Base-by-base conservation (phyloP, 768 basidiomycete species). In the Neoboletus brunneissimus region DNA sequence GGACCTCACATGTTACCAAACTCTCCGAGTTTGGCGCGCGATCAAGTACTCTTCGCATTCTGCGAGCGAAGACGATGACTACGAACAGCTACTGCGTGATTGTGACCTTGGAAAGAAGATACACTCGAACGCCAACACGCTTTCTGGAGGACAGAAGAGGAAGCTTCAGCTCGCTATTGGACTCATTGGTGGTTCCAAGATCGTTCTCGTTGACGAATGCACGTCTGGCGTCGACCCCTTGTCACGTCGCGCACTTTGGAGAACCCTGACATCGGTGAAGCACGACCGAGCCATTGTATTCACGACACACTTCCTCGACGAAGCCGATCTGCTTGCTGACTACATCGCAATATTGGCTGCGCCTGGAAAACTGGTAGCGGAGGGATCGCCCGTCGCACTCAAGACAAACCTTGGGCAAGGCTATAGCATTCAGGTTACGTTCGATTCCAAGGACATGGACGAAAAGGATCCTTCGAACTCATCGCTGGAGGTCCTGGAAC, bases 161-260 rank as follows among this genome's bases (percentile, higher is more conserved):
- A 91, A 91, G 71, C 72, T 92, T 25, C 90, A 92, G 62, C 75
- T 91, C n/a, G 90, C 90, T 0, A 85, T 89, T 62, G 89, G 89
- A 12, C 74, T 92, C 12, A 75, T 90, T 25, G 88, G 88, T 5
- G 88, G 89, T 2, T 89, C 88, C 0, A 83, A 82, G 64, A 82
- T 85, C 55, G 75, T 84, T 32, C 74, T 83, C n/a, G 81, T 84
- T 11, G 84, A 85, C 61, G 84, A 86, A 67, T 87, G 86, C 64
- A 91, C 89, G 2, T 89, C 87, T 23, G 90, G 90, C 3, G 86
- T 93, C 12, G 90, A 93, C 67, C 90, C 90, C 3, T 71, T 93
- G 35, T 90, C 89, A 54, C 76, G 90, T 48, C 78, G 90, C 32
- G 83, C 90, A 1, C 72, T 93, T 8, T 93, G 90, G 90, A 80